Percentiles rank a stretch among this genome's conserved stretches.
Evolutionary conservation across 306 rosid species (phyloP).

Genomic region (Lathyrus sativus): DNA sequence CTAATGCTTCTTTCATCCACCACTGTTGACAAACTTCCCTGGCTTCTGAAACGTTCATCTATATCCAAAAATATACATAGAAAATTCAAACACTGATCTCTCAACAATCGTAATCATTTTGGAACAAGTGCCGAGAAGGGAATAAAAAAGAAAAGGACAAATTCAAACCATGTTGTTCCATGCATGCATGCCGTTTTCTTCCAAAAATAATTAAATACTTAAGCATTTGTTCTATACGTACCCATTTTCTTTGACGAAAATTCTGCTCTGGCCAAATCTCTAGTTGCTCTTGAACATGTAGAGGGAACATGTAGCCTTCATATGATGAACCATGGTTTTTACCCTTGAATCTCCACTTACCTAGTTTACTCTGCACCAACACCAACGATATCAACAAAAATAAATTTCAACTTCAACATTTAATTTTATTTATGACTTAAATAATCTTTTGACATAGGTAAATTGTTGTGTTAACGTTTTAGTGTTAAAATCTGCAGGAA

Average conservation of each 20-base stretch:
- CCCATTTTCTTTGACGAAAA: constrained; percentile 73
- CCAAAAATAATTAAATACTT: neutral
- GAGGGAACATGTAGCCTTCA: constrained; percentile 92
- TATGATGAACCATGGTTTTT: constrained; percentile 62
- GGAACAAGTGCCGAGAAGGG: neutral
- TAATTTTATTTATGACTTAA: neutral
- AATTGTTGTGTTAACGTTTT: too few relatives aligned
- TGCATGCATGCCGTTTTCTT: neutral
- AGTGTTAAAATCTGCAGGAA: too few relatives aligned
- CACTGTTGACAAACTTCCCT: constrained; percentile 74
- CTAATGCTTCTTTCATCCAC: constrained; percentile 97
- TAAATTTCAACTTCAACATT: neutral
- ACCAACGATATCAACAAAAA: neutral
- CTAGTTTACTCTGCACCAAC: constrained; percentile 61
- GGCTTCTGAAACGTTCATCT: constrained; percentile 79
- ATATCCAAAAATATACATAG: neutral
- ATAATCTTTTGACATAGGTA: too few relatives aligned
- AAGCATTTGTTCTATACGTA: constrained; percentile 21
- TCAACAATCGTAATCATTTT: neutral
- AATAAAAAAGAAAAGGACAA: neutral
- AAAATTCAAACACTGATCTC: neutral
- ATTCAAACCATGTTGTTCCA: neutral
- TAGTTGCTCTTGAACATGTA: constrained; percentile 73
- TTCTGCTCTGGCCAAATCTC: constrained; percentile 86
- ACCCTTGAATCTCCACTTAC: constrained; percentile 87